Evolutionary conservation across 768 basidiomycete genomes (phyloP).

Genomic region (Termitomyces sp.): DNA sequence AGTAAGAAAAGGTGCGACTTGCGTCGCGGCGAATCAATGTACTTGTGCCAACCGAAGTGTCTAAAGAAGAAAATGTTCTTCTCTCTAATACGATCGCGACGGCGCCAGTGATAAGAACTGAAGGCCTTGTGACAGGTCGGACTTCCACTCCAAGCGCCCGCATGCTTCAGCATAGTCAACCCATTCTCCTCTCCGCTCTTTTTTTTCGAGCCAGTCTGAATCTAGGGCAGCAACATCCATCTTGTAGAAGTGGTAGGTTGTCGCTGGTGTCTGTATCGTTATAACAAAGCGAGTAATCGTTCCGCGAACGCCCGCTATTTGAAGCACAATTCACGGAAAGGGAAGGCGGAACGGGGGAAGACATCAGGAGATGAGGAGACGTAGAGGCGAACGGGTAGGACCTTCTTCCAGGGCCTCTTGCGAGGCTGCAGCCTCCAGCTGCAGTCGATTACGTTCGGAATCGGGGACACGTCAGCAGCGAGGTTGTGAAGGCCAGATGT

Average conservation of each 20-base stretch:
- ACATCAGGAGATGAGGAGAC: constrained; percentile 70
- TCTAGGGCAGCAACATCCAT: constrained; percentile 77
- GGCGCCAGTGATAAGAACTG: constrained; percentile 67
- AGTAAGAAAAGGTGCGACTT: constrained; percentile 11
- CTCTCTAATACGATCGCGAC: constrained; percentile 17
- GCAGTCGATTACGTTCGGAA: constrained; percentile 16
- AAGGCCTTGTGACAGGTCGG: constrained; percentile 76
- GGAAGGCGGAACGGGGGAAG: constrained; percentile 30
- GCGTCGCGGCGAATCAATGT: constrained; percentile 4
- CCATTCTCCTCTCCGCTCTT: constrained; percentile 82
- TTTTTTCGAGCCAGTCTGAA: constrained; percentile 74
- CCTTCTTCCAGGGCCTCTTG: constrained; percentile 96
- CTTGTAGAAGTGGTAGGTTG: constrained; percentile 89
- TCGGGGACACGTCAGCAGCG: constrained; percentile 9
- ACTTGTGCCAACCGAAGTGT: constrained; percentile 1
- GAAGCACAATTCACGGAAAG: constrained; percentile 16
- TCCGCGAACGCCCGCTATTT: constrained; percentile 83
- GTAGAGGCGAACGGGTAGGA: constrained; percentile 78
- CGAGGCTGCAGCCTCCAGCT: constrained; percentile 82
- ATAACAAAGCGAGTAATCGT: constrained; percentile 81
- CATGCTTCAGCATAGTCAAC: constrained; percentile 83
- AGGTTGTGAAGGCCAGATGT: background rate
- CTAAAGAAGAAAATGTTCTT: constrained; percentile 2
- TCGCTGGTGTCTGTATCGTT: constrained; percentile 72
- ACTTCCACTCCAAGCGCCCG: constrained; percentile 73